Evolutionary conservation across 768 basidiomycete genomes (phyloP).

Genomic region (Agrocybe pediades): DNA sequence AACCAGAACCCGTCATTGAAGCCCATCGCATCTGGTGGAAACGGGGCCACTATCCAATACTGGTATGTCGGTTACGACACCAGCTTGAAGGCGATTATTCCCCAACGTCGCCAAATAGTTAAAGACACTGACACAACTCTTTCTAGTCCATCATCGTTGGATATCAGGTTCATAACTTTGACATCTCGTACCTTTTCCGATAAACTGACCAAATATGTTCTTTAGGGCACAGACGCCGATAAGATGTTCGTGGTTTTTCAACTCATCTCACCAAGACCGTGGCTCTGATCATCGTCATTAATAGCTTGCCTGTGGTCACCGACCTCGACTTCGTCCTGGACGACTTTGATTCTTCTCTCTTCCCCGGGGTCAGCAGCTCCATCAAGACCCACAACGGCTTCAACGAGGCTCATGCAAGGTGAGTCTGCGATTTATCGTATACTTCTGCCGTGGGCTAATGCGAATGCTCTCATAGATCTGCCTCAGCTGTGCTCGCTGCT

Average conservation of each 20-base stretch:
- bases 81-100: neutral
- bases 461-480: slow-evolving; percentile 34
- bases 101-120: no score
- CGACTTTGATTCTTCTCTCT: slow-evolving; percentile 44
- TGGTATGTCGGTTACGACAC: slow-evolving; percentile 27
- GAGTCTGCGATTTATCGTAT: neutral
- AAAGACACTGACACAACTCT: neutral
- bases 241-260: slow-evolving; percentile 30
- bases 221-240: slow-evolving; percentile 37
- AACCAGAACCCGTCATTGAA: slow-evolving; percentile 40
- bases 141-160: slow-evolving; percentile 37
- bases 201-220: neutral
- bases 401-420: slow-evolving; percentile 41
- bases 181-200: neutral
- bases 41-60: slow-evolving; percentile 37
- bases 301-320: slow-evolving; percentile 14
- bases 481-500: slow-evolving; percentile 41
- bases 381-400: slow-evolving; percentile 60
- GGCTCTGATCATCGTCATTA: slow-evolving; percentile 19
- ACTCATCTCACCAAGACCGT: neutral
- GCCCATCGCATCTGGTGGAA: slow-evolving; percentile 46
- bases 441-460: neutral
- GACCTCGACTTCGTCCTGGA: slow-evolving; percentile 36
- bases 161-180: slow-evolving; percentile 28
- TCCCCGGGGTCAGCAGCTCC: slow-evolving; percentile 50